Evolutionary conservation across 169 alveolate genomes (phyloP), one percentile per base, ranked within the genome.

Genomic region (Plasmodium berghei): DNA sequence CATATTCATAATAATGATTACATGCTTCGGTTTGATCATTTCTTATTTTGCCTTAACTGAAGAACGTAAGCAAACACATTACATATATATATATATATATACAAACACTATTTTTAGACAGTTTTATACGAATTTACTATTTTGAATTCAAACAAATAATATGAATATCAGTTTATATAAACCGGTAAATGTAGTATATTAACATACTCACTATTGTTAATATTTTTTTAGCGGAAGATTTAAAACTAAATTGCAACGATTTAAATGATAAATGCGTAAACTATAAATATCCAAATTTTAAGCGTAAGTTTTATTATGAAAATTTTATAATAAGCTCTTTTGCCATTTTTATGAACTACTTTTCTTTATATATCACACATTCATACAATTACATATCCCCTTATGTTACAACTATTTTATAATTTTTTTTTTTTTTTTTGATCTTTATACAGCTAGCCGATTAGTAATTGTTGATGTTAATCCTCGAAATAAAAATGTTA

Each of bases 221-320:
- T 14, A 20, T 22, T 52, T 34, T 34, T 52, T 54, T 45, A 75
- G 88, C 62, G 20, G 75, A 20, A 1, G 88, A 75, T 42, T 62
- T 62, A 20, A 69, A 61, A 1, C 18, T 75, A 55, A 66, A 75
- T 45, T 75, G 88, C 20, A 63, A 75, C 18, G 75, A 62, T 40
- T 63, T 75, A 54, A 75, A 75, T 69, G 74, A 46, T 48, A 63
- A n/a, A 75, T 75, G 88, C 26, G 14, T 62, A 9, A 46, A 8
- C 12, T 75, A 75, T 52, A 75, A 62, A 20, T 75, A 48, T 18
- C 88, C 88, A 9, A 46, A 64, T 46, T 75, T 75, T 75, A 63
- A 75, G 63, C 88, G 88, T 75, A 75, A 75, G 73, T 10, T 42
- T 73, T 22, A 5, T 59, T 9, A 34, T 34, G 42, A 34, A 34